Evolutionary conservation across 1,139 yeast genomes (phyloP), one percentile per base, ranked within the genome.

Genomic region (Suhomyces atakaporum): DNA sequence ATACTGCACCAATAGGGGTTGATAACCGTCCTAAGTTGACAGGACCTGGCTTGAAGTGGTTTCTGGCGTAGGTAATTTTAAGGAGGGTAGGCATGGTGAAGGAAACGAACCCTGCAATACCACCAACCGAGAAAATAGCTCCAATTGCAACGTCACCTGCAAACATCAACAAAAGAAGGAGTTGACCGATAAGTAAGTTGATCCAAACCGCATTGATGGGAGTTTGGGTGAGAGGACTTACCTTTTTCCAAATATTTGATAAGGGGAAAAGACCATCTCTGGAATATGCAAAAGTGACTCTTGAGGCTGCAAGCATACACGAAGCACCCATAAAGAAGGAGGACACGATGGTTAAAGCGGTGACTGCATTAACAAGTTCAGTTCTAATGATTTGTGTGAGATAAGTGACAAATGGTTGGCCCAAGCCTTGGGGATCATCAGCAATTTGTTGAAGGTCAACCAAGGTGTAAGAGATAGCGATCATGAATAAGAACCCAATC

Each of bases 121-220:
- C 90, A 35, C 88, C 88, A 25, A 83, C 86, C 1, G 86, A 80
- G 62, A 84, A 84, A 39, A 82, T 79, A 31, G 92, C 90, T 27
- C 80, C 83, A 49, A 84, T 79, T 28, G 89, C 85, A 10, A 76
- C 69, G 39, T 74, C 79, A 24, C 86, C 87, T 21, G 84, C 84
- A 61, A 83, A 81, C 53, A 81, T 69, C 43, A 81, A 66, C 38
- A 80, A 67, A 42, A 83, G 66, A 23, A 77, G 61, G 19, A 79
- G 66, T 51, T 77, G 75, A 24, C 85, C 87, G 37, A 83, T 51
- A 19, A 69, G 49, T 54, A 76, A 70, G 56, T 82, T 81, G 45
- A 78, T 63, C 80, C 84, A 75, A 22, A 83, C 88, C 1, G 89
- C 87, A 51, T 77, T 70, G 25, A 84, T 71, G 1, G 92, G 90